Conservation (phyloP, 129 eudicot species). For the Escallonia rubra region DNA sequence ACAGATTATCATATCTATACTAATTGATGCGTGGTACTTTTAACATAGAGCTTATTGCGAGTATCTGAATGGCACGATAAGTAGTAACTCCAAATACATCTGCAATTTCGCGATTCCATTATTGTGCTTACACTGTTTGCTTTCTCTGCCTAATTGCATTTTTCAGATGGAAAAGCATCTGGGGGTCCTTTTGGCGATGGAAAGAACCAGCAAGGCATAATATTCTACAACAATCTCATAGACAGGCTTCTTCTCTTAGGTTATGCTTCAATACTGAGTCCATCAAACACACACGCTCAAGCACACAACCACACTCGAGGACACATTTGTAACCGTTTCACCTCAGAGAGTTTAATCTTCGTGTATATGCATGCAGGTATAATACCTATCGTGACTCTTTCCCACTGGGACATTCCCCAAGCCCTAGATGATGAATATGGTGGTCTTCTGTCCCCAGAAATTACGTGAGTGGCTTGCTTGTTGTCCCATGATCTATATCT, state of each 20-base stretch:
- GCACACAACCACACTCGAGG: neutral
- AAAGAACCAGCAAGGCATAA: slow-evolving; percentile 42
- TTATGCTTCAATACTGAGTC: neutral
- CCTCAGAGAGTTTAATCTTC: neutral
- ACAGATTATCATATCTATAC: too few relatives aligned
- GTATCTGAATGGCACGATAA: too few relatives aligned
- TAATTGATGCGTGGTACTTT: too few relatives aligned
- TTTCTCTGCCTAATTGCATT: neutral
- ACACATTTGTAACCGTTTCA: neutral
- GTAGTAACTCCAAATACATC: too few relatives aligned
- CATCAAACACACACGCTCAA: neutral
- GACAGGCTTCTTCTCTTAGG: slow-evolving; percentile 38
- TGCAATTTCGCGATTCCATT: too few relatives aligned
- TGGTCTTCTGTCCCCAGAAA: slow-evolving; percentile 43
- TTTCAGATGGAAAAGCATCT: slow-evolving; percentile 47
- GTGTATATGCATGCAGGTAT: slow-evolving; percentile 24
- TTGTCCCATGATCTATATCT: too few relatives aligned
- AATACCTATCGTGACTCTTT: slow-evolving; percentile 55
- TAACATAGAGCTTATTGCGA: too few relatives aligned
- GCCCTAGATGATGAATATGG: slow-evolving; percentile 65
- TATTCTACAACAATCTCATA: slow-evolving; percentile 55
- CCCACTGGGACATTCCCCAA: slow-evolving; percentile 73
- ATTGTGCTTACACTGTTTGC: neutral
- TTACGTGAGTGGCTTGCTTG: slow-evolving; percentile 31
- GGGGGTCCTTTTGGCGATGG: too few relatives aligned